phyloP scores from a whole-genome alignment of 208 protist species.

The Acanthamoeba royreba region DNA sequence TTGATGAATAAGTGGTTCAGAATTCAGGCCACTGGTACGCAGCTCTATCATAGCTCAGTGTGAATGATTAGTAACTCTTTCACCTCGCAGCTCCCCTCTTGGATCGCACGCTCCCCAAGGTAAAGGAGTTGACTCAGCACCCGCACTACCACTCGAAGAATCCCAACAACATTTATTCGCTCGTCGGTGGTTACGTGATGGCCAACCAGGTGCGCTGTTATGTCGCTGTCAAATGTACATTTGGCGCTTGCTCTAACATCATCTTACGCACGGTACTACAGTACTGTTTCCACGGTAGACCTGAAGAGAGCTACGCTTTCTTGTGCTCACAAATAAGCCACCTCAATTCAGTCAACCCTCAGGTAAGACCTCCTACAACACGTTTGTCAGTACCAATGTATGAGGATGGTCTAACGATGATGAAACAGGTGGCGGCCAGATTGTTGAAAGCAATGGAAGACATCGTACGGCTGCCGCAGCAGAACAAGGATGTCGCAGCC shows the following conservation, averaged over 20 bases:
- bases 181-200: not conserved
- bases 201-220: not conserved
- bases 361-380: not conserved
- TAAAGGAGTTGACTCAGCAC: not conserved
- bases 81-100: not conserved
- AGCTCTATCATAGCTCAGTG: not conserved
- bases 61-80: not conserved
- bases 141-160: not conserved
- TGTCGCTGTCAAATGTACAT: not conserved
- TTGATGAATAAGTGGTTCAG: conserved; percentile 12
- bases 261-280: not conserved
- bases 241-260: not conserved
- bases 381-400: not conserved
- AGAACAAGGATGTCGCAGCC: not conserved
- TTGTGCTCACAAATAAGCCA: not conserved
- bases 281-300: not conserved
- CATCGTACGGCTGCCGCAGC: not conserved
- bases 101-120: not conserved
- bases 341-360: not conserved
- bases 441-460: not conserved
- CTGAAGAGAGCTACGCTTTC: not conserved
- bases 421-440: not conserved
- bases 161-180: conserved; percentile 1
- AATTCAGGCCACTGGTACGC: not conserved
- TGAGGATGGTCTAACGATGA: not conserved